Evolutionary conservation across 192 early-diverging fungal species (phyloP), one percentile per base, ranked within the genome.

Genomic region (Coemansia aciculifera): DNA sequence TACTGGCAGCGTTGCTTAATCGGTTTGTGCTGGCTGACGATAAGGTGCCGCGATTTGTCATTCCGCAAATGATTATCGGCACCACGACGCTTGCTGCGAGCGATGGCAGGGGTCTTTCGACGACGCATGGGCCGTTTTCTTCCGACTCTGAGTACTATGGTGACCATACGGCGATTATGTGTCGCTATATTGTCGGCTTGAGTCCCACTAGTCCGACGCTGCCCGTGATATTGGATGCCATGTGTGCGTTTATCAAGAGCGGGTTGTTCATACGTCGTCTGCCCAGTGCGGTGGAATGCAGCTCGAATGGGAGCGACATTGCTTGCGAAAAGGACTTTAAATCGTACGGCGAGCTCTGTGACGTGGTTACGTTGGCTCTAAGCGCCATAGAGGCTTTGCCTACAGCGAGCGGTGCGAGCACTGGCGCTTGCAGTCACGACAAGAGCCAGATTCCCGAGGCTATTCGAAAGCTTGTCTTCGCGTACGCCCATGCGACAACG

Each of bases 81-180:
- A 82, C 79, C 27, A 82, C 79, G 11, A 82, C 65, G 5, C 59
- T 82, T 43, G 79, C 79, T 3, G 79, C 74, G 3, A 68, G 62
- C 21, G 79, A 76, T 34, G 79, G 71, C 8, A 70, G 59, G 57
- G 73, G 74, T 37, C 59, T 82, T 49, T 72, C 79, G 1, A 67
- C 63, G 2, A 82, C 79, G 7, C 71, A 69, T 21, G 79, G 79
- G 6, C 79, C 79, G 10, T 82, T 82, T 51, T 82, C 79, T 1
- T 68, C 74, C 3, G 79, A 74, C 12, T 15, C 54, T 17, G 62
- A 43, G 37, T 71, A 65, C 27, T 27, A 36, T 17, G 79, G 72
- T 23, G 79, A 82, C 69, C 68, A 82, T 39, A 82, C 79, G 0
- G 51, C 6, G 12, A 71, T 73, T 21, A 64, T 77, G 31, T 64